A percentile compares a stretch with the other conserved stretches of the same genome.
Conservation (phyloP, 1,284 basidiomycete species). For the Pseudozyma sp. region DNA sequence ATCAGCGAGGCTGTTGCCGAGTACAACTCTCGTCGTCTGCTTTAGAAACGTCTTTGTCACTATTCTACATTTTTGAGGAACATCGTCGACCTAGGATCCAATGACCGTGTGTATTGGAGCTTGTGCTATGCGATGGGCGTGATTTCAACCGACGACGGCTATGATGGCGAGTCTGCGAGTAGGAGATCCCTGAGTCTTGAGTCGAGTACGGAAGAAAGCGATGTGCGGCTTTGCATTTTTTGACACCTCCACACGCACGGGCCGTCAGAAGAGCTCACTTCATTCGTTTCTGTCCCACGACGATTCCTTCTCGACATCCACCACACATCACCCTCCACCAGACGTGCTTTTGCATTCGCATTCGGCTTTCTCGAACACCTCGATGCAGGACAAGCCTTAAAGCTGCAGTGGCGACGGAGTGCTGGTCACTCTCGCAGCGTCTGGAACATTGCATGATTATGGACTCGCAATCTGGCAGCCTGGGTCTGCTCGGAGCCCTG, state of each 20-base stretch:
- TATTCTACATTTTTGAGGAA: neutral
- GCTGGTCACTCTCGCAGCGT: constrained; percentile 12
- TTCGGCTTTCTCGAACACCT: neutral
- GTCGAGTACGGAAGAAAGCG: neutral
- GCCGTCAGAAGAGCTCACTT: neutral
- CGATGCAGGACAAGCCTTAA: neutral
- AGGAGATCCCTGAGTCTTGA: too few relatives aligned
- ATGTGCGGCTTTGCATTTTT: neutral
- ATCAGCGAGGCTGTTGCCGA: constrained; percentile 30
- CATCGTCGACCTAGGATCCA: neutral
- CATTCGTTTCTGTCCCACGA: neutral
- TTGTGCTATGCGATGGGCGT: too few relatives aligned
- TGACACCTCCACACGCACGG: constrained; percentile 31
- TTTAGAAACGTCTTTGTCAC: neutral
- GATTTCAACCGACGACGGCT: too few relatives aligned
- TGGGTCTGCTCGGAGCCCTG: constrained; percentile 37
- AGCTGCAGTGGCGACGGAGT: constrained; percentile 4
- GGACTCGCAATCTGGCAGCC: constrained; percentile 5
- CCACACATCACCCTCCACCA: neutral
- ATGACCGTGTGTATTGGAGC: too few relatives aligned
- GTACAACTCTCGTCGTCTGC: constrained; percentile 25
- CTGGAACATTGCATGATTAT: neutral
- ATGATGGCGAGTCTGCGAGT: neutral
- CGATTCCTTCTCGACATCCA: neutral
- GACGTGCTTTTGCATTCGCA: neutral